Evolutionary conservation across 73 alveolate genomes (phyloP).

Genomic region (Tetrahymena elliotti): DNA sequence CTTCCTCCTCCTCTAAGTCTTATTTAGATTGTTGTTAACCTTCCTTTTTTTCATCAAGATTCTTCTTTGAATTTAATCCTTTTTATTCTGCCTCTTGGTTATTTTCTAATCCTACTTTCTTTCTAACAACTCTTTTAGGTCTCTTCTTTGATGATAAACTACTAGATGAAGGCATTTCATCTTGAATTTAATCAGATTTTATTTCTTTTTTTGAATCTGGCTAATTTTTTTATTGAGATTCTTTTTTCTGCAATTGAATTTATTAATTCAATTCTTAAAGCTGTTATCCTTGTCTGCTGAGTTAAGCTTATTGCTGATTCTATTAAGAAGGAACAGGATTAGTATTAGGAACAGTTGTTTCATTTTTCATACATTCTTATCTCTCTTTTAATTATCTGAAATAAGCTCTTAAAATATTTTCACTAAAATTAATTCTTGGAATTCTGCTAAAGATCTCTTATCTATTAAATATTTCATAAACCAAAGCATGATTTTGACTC

Average conservation of each 20-base stretch:
- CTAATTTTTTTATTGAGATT: background rate
- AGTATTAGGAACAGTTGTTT: background rate
- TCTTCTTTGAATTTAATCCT: background rate
- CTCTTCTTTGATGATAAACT: background rate
- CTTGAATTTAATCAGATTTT: background rate
- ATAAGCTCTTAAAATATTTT: background rate
- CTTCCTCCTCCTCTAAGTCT: background rate
- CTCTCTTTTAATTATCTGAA: background rate
- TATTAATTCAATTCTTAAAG: background rate
- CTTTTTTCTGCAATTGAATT: background rate
- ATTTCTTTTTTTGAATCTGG: background rate
- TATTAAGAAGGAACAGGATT: background rate
- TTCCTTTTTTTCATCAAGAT: background rate
- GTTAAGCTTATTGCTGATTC: background rate
- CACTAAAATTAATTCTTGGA: background rate
- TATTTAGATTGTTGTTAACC: background rate
- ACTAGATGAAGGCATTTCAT: background rate
- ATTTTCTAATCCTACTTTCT: background rate
- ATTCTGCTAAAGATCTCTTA: background rate
- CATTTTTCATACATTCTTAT: background rate
- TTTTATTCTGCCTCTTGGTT: background rate
- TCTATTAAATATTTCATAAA: background rate
- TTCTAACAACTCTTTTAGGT: background rate
- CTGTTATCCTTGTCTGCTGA: background rate
- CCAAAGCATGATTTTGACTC: background rate